These are phyloP conservation scores for Naganishia liquefaciens DNA, from an alignment of 1,284 basidiomycete genomes.

Conservation along the genomic window DNA sequence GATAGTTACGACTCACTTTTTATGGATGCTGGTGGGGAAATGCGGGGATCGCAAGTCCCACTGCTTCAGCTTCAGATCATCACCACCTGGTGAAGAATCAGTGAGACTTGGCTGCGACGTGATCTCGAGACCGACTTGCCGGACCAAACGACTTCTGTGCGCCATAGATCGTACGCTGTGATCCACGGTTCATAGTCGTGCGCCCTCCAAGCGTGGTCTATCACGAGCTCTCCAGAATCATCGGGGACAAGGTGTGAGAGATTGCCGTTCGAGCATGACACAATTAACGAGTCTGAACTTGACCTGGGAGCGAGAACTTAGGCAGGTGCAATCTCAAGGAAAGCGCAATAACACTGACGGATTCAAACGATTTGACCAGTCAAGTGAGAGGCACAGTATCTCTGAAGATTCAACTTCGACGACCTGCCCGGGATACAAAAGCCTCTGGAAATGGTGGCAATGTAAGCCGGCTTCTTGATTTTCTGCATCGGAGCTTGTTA, in stretches of 20 bases:
- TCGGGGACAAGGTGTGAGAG: conserved; percentile 64
- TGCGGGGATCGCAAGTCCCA: conserved; percentile 82
- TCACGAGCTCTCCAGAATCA: conserved; percentile 55
- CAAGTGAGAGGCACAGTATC: conserved; percentile 77
- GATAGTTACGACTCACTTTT: conserved; percentile 59
- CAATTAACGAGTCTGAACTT: conserved; percentile 63
- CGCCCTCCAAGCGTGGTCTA: conserved; percentile 71
- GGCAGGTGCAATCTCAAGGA: background rate
- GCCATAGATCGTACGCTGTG: conserved; percentile 83
- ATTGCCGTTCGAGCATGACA: conserved; percentile 76
- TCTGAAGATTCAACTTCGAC: conserved; percentile 64
- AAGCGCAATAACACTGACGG: conserved; percentile 37
- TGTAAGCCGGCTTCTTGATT: background rate
- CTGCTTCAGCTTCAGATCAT: conserved; percentile 79
- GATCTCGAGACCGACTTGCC: conserved; percentile 57
- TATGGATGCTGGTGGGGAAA: conserved; percentile 70
- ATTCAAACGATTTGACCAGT: conserved; percentile 72
- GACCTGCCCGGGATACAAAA: conserved; percentile 57
- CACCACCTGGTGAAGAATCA: conserved; percentile 67
- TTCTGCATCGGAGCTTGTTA: background rate
- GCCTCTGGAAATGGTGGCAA: conserved; percentile 50
- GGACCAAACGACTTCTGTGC: conserved; percentile 75
- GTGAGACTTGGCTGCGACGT: background rate
- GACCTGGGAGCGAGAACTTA: background rate
- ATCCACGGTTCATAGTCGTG: conserved; percentile 97